Percentiles rank a stretch among this genome's conserved stretches.
phyloP scores from a whole-genome alignment of 2,329 filamentous ascomycete species.

The Trichoderma sp. region DNA sequence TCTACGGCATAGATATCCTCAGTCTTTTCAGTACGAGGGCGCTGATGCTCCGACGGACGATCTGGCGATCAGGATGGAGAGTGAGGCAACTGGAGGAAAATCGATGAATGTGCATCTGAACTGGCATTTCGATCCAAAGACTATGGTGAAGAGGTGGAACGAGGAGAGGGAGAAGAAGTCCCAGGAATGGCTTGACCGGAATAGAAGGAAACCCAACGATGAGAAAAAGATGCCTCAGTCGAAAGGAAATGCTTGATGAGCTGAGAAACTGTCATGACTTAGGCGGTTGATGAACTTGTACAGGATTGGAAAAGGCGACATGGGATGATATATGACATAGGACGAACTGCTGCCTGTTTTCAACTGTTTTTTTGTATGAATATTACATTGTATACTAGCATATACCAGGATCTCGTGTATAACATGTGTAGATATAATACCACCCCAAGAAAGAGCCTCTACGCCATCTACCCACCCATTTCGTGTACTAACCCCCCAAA shows the following conservation, averaged over 20 bases:
- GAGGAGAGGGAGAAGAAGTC: background rate
- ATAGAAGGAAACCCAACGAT: background rate
- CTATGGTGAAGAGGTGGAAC: conserved; percentile 20
- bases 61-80: conserved; percentile 21
- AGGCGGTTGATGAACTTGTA: background rate
- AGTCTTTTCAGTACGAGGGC: background rate
- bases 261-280: background rate
- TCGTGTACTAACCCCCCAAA: background rate
- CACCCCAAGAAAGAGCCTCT: background rate
- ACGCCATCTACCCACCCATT: background rate
- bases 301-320: background rate
- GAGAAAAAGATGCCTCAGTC: background rate
- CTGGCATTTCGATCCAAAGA: conserved; percentile 17
- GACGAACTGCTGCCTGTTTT: background rate
- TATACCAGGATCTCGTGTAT: background rate
- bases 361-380: background rate
- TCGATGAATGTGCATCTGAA: conserved; percentile 22
- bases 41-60: background rate
- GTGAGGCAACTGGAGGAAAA: background rate
- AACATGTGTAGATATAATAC: background rate
- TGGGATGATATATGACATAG: background rate
- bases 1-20: conserved; percentile 24
- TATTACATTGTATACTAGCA: conserved; percentile 2
- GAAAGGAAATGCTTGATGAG: background rate
- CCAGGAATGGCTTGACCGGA: background rate